A percentile compares a stretch with the other conserved stretches of the same genome.
These are phyloP conservation scores for Dioscorea cayenensis DNA, from an alignment of 116 monocot genomes.

Conservation along the genomic window DNA sequence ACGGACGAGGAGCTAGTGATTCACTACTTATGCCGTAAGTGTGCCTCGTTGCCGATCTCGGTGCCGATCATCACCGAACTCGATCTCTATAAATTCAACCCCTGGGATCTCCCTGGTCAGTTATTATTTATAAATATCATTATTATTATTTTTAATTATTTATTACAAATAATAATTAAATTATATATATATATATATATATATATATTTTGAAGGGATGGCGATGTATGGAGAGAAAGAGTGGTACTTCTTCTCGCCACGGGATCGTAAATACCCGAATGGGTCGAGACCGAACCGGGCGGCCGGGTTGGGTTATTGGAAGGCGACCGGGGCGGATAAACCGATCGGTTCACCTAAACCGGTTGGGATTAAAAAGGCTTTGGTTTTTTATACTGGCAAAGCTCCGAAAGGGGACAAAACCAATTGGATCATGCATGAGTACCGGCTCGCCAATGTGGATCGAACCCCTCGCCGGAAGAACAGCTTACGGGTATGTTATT, in stretches of 20 bases:
- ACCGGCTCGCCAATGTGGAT: slow-evolving; percentile 69
- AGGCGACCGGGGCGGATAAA: slow-evolving; percentile 73
- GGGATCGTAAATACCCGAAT: slow-evolving; percentile 77
- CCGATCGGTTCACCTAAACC: slow-evolving; percentile 48
- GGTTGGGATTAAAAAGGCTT: slow-evolving; percentile 64
- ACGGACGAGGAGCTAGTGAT: slow-evolving; percentile 60
- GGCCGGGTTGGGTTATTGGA: slow-evolving; percentile 70
- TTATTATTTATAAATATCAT: not conserved
- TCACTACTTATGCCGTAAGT: slow-evolving; percentile 65
- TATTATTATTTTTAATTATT: not conserved
- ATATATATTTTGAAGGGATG: slow-evolving; percentile 16
- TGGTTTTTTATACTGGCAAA: slow-evolving; percentile 66
- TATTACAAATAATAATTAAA: not conserved
- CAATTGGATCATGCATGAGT: slow-evolving; percentile 96
- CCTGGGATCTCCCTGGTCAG: slow-evolving; percentile 51
- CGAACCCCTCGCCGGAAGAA: slow-evolving; percentile 48
- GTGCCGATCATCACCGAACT: slow-evolving; percentile 57
- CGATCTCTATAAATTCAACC: slow-evolving; percentile 55
- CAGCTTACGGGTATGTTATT: slow-evolving; percentile 43
- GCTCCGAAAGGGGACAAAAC: slow-evolving; percentile 65
- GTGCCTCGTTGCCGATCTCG: slow-evolving; percentile 26
- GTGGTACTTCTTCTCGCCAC: slow-evolving; percentile 68
- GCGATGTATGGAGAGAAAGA: slow-evolving; percentile 63
- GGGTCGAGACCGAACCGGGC: slow-evolving; percentile 70
- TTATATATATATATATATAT: not conserved